Base-by-base conservation (phyloP, 108 stramenopile genomes). In the Cylindrotheca fusiformis region DNA sequence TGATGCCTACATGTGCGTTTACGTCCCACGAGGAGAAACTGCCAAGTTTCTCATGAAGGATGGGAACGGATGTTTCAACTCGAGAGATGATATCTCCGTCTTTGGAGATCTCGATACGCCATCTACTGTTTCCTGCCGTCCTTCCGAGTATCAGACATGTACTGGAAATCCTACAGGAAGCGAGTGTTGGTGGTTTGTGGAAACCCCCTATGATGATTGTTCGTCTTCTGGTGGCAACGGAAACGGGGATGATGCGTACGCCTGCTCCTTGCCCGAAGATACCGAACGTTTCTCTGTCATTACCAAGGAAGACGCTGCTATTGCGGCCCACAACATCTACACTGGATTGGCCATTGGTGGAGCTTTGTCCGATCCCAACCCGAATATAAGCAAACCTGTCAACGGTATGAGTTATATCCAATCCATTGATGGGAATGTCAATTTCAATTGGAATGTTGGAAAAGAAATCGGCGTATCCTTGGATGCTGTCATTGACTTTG, bases 291-390 rank as follows among this genome's bases (percentile, higher is more conserved):
- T 22, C 54, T 28, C 24, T 27, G 18, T 27, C 26, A 28, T 55
- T 27, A 27, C 26, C 18, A 23, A 27, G 26, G 54, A 55, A 28
- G 23, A 55, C 29, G 26, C 26, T 10, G 23, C 25, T 27, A 55
- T 23, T 55, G 54, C 54, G 25, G 54, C 54, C 20, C 22, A 56
- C 24, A 64, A 46, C 45, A n/a, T 41, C 52, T 64, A 64, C 63
- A 64, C 32, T 22, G 63, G 63, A 26, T 23, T 55, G 25, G 63
- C 33, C 18, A 33, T 64, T 54, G 63, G 63, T 3, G 51, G 52
- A 6, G 22, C 18, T 5, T 23, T 20, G 6, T 8, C 5, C 14
- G 18, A 23, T 20, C 36, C 36, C 36, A 41, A 41, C 14, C 14
- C 36, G 14, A 41, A 41, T 41, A 41, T 41, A 10, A n/a, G n/a